Conservation (phyloP, 495 filamentous ascomycete genomes). For the Halenospora varia region DNA sequence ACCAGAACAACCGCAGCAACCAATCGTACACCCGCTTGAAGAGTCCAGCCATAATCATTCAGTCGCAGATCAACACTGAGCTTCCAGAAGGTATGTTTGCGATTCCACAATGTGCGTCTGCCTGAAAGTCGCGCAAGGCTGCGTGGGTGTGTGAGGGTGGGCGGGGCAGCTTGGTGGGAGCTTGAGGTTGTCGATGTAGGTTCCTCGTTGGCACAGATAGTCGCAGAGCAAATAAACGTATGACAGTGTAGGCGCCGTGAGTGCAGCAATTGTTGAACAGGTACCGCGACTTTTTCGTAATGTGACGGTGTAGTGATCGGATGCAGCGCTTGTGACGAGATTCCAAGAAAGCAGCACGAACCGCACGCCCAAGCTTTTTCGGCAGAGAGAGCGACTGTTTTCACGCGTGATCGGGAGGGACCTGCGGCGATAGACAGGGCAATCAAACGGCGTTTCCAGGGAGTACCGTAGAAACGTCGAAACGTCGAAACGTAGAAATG, state of each 20-base stretch:
- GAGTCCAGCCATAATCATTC: conserved; percentile 68
- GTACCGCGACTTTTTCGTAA: conserved; percentile 6
- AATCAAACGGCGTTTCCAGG: neutral
- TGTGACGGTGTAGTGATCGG: conserved; percentile 16
- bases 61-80: too few species aligned
- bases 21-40: conserved; percentile 97
- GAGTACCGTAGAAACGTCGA: too few species aligned
- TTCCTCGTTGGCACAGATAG: neutral
- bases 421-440: neutral
- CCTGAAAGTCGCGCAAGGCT: conserved; percentile 15
- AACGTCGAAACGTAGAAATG: too few species aligned
- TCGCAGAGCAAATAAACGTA: conserved; percentile 2
- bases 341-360: conserved; percentile 6
- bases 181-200: neutral
- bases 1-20: conserved; percentile 98
- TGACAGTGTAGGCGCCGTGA: neutral
- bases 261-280: conserved; percentile 4
- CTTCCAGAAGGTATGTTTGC: too few species aligned
- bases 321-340: conserved; percentile 22
- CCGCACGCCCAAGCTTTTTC: neutral
- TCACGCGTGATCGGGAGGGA: neutral
- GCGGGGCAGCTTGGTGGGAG: neutral
- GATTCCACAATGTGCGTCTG: too few species aligned
- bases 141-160: neutral
- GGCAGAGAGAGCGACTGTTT: neutral